Percentiles rank a stretch among this genome's conserved stretches.
Conservation (phyloP, 306 rosid species). For the Potentilla sterilis region DNA sequence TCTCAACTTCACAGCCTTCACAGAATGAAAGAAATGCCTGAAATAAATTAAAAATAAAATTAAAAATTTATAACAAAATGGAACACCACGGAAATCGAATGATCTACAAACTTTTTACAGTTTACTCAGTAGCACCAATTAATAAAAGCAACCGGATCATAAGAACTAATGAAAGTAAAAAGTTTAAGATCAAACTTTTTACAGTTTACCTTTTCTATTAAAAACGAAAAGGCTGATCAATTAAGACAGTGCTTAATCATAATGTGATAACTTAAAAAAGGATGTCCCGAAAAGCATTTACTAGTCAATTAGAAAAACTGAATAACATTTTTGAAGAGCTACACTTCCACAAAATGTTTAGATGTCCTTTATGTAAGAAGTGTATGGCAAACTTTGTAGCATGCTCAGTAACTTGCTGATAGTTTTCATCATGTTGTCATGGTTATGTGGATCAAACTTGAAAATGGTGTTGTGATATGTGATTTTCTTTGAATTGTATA, state of each 20-base stretch:
- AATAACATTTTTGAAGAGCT: neutral
- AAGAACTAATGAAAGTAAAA: conserved; percentile 1
- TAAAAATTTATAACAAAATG: neutral
- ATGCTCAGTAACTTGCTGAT: neutral
- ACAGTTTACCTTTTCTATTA: neutral
- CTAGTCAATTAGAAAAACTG: neutral
- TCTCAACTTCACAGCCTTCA: conserved; percentile 90
- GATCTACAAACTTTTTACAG: neutral
- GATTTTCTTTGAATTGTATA: neutral
- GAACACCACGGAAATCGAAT: neutral
- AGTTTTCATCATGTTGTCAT: neutral
- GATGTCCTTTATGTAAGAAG: neutral
- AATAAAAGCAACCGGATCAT: conserved; percentile 11
- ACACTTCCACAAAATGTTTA: neutral
- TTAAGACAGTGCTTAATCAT: neutral
- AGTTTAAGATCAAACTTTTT: conserved; percentile 4
- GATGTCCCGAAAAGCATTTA: conserved; percentile 17
- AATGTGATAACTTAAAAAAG: neutral
- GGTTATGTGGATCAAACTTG: neutral
- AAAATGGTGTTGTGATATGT: neutral
- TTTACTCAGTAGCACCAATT: neutral
- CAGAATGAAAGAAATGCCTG: conserved; percentile 97
- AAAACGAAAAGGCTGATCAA: neutral
- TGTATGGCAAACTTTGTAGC: neutral
- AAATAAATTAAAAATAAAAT: conserved; percentile 21